Percentiles rank a stretch among this genome's conserved stretches.
Evolutionary conservation across 208 protist genomes (phyloP).

Genomic region (Tritrichomonas foetus): DNA sequence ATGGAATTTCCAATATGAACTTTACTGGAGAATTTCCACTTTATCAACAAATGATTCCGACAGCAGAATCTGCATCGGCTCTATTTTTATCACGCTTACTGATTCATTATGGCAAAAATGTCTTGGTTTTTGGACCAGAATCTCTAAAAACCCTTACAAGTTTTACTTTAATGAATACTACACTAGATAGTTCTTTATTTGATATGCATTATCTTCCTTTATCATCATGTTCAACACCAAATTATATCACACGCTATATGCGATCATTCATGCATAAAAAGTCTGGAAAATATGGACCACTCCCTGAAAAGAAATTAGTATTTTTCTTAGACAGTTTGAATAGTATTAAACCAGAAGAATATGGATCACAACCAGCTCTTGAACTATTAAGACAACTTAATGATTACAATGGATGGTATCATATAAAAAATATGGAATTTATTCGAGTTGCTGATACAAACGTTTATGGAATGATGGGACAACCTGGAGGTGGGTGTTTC

Average conservation of each 20-base stretch:
- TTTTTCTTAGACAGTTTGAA: constrained; percentile 94
- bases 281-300: neutral
- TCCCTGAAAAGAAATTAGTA: constrained; percentile 69
- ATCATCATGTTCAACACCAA: constrained; percentile 78
- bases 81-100: neutral
- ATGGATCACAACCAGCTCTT: constrained; percentile 87
- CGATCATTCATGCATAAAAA: neutral
- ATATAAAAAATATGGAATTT: constrained; percentile 82
- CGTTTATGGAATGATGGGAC: constrained; percentile 83
- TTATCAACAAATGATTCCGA: neutral
- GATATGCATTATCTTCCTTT: constrained; percentile 69
- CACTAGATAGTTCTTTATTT: constrained; percentile 57
- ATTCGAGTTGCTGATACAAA: constrained; percentile 78
- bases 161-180: neutral
- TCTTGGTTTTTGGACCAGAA: neutral
- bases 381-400: constrained; percentile 91
- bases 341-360: constrained; percentile 86
- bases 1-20: neutral
- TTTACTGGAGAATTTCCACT: neutral
- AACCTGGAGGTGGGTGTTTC: constrained; percentile 83
- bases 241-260: neutral
- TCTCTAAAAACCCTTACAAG: neutral
- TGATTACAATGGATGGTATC: constrained; percentile 87
- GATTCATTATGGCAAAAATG: neutral
- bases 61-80: neutral